These are phyloP conservation scores for Arthrobotrys iridis DNA, from an alignment of 2,329 filamentous ascomycete species.

Conservation along the genomic window DNA sequence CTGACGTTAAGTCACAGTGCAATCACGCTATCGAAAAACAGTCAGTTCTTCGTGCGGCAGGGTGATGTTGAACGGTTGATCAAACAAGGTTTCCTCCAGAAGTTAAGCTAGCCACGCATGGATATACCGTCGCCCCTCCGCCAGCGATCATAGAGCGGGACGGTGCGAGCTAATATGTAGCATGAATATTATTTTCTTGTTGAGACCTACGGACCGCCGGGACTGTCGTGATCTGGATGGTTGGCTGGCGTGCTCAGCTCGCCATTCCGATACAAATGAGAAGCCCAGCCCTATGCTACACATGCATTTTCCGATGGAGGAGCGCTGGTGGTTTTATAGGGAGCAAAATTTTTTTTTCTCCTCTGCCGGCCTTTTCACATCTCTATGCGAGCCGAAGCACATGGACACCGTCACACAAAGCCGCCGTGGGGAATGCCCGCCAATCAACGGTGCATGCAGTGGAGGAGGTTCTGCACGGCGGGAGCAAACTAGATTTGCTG, in stretches of 20 bases:
- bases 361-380: neutral
- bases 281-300: neutral
- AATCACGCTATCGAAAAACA: slow-evolving; percentile 97
- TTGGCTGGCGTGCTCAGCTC: slow-evolving; percentile 10
- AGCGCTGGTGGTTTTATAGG: slow-evolving; percentile 9
- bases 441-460: slow-evolving; percentile 33
- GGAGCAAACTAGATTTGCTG: slow-evolving; percentile 26
- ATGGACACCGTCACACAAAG: slow-evolving; percentile 27
- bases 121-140: no score
- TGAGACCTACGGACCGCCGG: neutral
- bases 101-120: slow-evolving; percentile 70
- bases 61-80: slow-evolving; percentile 95
- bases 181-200: neutral
- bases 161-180: neutral
- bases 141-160: neutral
- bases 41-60: slow-evolving; percentile 95
- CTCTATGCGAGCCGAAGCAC: slow-evolving; percentile 1
- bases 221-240: neutral
- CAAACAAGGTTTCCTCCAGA: slow-evolving; percentile 92
- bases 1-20: slow-evolving; percentile 68
- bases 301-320: slow-evolving; percentile 1
- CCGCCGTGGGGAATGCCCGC: slow-evolving; percentile 6
- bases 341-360: slow-evolving; percentile 5
- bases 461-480: neutral
- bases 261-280: neutral